Evolutionary conservation across 163 green algal species (phyloP), one percentile per base, ranked within the genome.

Genomic region (Scenedesmus sp.): DNA sequence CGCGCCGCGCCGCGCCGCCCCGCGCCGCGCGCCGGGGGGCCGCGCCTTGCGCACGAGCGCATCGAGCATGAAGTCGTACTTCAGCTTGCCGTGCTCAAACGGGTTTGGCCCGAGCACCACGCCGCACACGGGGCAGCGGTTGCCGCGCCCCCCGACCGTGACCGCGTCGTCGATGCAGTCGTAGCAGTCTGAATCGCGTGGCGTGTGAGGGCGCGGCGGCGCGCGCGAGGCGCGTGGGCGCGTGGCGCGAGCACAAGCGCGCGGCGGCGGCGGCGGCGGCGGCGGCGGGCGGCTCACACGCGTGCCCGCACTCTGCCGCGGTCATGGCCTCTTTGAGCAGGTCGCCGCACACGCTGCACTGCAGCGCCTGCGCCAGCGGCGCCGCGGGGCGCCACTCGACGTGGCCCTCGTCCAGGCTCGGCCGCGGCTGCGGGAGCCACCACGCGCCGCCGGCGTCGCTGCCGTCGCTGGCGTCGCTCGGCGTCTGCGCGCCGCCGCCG

Each of bases 321-420:
- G 78, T 66, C n/a, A 86, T 86, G 53, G 83, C 69, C 70, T 87
- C 83, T 20, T 72, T 73, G 3, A 87, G 65, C 53, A 87, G 29
- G 28, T 70, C 73, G 14, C 28, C 17, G 62, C 83, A 87, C 20
- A 86, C 45, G 4, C 36, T 17, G 67, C 78, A 87, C 7, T 56
- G 71, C 44, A 87, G 78, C 22, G 54, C 65, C 6, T 39, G 22
- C 3, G 56, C 36, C 54, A 87, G 51, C 13, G 83, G 78, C 7
- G 48, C 28, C 3, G 62, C 58, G 15, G 83, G 83, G 6, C 83
- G 83, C 70, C 69, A 76, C 72, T 85, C 77, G 6, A 4, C 26
- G 18, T 84, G 63, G 6, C 24, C 9, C 26, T 70, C 50, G 31
- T 82, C 58, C 5, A 77, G 24, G 2, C 39, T 75, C 0, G 82